Percentiles rank a stretch among this genome's conserved stretches.
These are phyloP conservation scores for Akebia trifoliata DNA, from an alignment of 164 flowering plant species.

Conservation along the genomic window DNA sequence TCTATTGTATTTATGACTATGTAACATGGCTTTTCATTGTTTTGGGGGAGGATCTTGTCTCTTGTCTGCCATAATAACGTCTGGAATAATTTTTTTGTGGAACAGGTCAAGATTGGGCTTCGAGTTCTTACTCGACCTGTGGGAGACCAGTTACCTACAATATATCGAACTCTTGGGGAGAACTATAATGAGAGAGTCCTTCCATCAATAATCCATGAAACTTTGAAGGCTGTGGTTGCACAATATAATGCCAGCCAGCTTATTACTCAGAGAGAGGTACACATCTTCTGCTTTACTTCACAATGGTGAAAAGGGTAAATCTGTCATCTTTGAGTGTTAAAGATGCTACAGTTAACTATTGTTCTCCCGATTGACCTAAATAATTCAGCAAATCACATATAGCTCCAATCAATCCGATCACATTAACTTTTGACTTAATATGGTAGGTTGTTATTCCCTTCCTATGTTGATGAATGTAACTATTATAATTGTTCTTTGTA, in stretches of 20 bases:
- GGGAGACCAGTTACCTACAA: constrained; percentile 58
- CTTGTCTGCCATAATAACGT: not conserved
- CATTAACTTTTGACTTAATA: no score
- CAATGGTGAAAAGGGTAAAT: not conserved
- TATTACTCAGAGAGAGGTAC: constrained; percentile 85
- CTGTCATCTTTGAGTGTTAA: not conserved
- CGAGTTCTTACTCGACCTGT: constrained; percentile 85
- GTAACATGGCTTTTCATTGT: constrained; percentile 1
- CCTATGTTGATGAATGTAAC: no score
- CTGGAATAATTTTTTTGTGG: not conserved
- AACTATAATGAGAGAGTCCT: constrained; percentile 76
- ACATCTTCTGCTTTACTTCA: not conserved
- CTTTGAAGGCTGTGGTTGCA: constrained; percentile 88
- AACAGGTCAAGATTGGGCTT: constrained; percentile 78
- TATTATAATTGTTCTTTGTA: constrained; percentile 14
- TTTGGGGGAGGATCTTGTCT: not conserved
- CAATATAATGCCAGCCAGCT: constrained; percentile 92
- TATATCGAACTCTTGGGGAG: constrained; percentile 76
- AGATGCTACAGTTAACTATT: no score
- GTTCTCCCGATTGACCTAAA: no score
- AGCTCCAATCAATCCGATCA: no score
- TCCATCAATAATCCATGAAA: constrained; percentile 83
- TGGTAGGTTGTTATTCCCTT: no score
- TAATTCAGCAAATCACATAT: no score
- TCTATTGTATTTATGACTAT: no score